Conservation (phyloP, 768 basidiomycete genomes). For the Mycena polygramma region DNA sequence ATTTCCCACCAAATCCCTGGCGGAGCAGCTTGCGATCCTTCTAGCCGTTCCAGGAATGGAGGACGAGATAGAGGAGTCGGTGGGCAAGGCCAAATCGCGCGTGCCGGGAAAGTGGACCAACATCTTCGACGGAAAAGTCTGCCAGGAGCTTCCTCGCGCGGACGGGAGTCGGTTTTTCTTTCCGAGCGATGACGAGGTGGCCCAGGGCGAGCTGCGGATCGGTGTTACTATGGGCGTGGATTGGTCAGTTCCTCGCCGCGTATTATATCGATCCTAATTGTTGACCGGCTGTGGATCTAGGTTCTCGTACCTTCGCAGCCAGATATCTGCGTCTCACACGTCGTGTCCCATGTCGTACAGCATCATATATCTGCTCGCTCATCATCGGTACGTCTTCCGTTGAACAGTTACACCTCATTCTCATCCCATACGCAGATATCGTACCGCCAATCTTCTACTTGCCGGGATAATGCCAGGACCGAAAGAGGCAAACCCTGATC, state of each 20-base stretch:
- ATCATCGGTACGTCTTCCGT: conserved; percentile 37
- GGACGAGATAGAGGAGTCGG: no score
- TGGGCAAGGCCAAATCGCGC: no score
- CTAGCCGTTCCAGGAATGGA: no score
- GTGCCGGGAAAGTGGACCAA: no score
- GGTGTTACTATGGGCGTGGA: conserved; percentile 47
- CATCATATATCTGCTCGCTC: conserved; percentile 45
- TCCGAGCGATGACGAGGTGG: conserved; percentile 18
- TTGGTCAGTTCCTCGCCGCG: no score
- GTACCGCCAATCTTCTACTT: conserved; percentile 41
- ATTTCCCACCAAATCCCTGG: no score
- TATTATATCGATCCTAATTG: background rate
- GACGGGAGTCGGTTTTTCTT: conserved; percentile 48
- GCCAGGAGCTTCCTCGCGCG: conserved; percentile 1
- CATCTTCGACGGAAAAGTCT: no score
- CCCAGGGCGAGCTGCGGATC: conserved; percentile 44
- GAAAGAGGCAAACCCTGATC: conserved; percentile 44
- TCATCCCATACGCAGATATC: conserved; percentile 38
- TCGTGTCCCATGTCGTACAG: conserved; percentile 51
- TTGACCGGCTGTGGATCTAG: conserved; percentile 28
- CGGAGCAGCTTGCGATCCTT: no score
- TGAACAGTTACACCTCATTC: conserved; percentile 10
- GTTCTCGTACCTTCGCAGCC: conserved; percentile 52
- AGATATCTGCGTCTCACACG: conserved; percentile 50
- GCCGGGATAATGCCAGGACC: conserved; percentile 45